A percentile compares a stretch with the other conserved stretches of the same genome.
phyloP scores from a whole-genome alignment of 2,329 filamentous ascomycete species.

The Sphaceloma murrayae region DNA sequence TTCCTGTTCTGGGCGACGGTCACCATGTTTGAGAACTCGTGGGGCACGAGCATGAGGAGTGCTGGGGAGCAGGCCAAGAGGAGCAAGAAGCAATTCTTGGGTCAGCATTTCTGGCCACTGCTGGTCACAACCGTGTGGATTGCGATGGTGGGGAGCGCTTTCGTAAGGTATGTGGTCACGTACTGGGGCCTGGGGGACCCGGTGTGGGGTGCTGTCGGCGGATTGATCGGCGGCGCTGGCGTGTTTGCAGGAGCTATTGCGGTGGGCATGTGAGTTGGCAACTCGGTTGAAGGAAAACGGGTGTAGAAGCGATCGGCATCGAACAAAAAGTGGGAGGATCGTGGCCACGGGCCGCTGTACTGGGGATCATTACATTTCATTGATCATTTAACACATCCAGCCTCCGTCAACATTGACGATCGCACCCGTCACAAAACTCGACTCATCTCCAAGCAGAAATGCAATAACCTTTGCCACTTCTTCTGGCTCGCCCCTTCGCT shows the following conservation, averaged over 20 bases:
- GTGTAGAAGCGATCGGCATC: not conserved
- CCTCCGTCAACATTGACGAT: slow-evolving; percentile 40
- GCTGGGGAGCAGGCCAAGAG: too few relatives aligned
- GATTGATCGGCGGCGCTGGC: too few relatives aligned
- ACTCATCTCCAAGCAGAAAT: slow-evolving; percentile 40
- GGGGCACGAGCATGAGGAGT: not conserved
- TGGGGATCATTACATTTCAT: not conserved
- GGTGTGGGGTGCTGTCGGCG: too few relatives aligned
- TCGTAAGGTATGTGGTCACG: too few relatives aligned
- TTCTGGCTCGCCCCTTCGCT: slow-evolving; percentile 21
- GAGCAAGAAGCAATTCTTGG: too few relatives aligned
- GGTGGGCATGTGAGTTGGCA: too few relatives aligned
- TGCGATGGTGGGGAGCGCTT: too few relatives aligned
- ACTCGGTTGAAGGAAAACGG: not conserved
- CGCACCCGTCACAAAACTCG: slow-evolving; percentile 39
- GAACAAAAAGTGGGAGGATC: not conserved
- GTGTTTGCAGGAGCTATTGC: too few relatives aligned
- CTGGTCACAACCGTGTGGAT: too few relatives aligned
- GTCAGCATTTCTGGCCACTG: too few relatives aligned
- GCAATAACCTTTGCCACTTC: slow-evolving; percentile 38
- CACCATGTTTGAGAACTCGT: slow-evolving; percentile 1
- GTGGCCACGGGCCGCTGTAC: too few relatives aligned
- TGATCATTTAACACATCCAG: slow-evolving; percentile 31
- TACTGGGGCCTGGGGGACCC: too few relatives aligned
- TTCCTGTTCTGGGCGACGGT: not conserved